Base-by-base conservation (phyloP, 140 eudicot genomes). In the Senecio squalidus region DNA sequence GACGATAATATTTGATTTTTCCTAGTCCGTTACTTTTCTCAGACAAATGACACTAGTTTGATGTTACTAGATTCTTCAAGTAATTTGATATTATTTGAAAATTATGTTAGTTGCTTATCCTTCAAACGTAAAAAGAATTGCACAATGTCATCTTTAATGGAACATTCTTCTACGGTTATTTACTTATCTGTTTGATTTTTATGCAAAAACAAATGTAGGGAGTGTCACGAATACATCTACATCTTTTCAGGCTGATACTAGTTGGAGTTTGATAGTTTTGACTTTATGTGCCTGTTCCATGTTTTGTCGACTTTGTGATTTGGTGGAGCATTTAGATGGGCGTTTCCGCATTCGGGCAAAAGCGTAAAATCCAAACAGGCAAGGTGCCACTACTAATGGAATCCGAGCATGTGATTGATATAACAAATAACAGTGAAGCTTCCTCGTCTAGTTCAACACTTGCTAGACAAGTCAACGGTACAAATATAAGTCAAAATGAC, bases 341-440 rank as follows among this genome's bases (percentile, higher is more conserved):
- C 64, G 28, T 86, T 76, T 75, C 83, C 66, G 47, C 76, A 44
- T 68, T 69, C 74, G 84, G 85, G 67, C 82, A 68, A 64, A 84
- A 76, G 66, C 76, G 79, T 70, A 79, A 84, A 79, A 77, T 40
- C 48, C 82, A 71, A 55, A 43, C 68, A 28, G 70, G 73, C 78
- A 78, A 86, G 60, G 39, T 76, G 43, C 71, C 88, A 17, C 66
- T 74, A 56, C 60, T 77, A 58, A 91, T 91, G 98, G 98, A 74
- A 44, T 61, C 70, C 20, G 94, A 83, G 49, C 94, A 86, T 29
- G 69, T 87, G 59, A 84, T 92, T 66, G 86, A 92, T 70, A 87
- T 92, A 58, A 64, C 84, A 55, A 82, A 77, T 59, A 78, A 66
- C 71, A 65, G 58, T 52, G 89, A 72, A 30, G 89, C 84, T 55